Percentiles rank a stretch among this genome's conserved stretches.
These are phyloP conservation scores for Diaporthe citri DNA, from an alignment of 2,329 filamentous ascomycete species.

Conservation along the genomic window DNA sequence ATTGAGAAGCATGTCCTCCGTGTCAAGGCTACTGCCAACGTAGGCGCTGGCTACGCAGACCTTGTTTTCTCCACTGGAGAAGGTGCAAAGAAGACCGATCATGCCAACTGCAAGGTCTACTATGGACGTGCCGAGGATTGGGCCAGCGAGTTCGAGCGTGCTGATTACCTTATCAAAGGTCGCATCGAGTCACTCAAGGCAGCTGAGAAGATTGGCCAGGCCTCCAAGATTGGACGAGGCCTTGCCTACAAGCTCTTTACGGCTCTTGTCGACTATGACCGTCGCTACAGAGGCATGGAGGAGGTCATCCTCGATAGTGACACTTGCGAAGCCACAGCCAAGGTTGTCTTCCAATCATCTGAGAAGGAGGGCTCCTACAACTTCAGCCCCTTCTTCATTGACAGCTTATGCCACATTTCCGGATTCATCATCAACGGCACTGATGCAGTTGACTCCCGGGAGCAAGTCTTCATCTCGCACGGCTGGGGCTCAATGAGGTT, in stretches of 20 bases:
- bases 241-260: constrained; percentile 81
- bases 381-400: constrained; percentile 70
- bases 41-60: constrained; percentile 65
- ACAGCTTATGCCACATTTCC: constrained; percentile 69
- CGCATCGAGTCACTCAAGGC: constrained; percentile 70
- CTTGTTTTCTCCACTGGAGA: constrained; percentile 71
- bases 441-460: constrained; percentile 66
- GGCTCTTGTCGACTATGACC: constrained; percentile 68
- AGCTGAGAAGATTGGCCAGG: constrained; percentile 73
- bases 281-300: constrained; percentile 68
- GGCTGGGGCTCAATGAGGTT: constrained; percentile 69
- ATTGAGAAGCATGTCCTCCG: constrained; percentile 69
- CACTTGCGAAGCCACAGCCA: constrained; percentile 57
- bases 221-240: constrained; percentile 79
- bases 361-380: constrained; percentile 65
- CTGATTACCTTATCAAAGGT: constrained; percentile 76
- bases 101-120: constrained; percentile 72
- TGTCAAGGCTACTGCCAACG: constrained; percentile 71
- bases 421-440: constrained; percentile 73
- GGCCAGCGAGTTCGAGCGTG: constrained; percentile 75
- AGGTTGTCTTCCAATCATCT: constrained; percentile 60
- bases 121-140: constrained; percentile 72
- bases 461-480: constrained; percentile 70
- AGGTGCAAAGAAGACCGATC: constrained; percentile 69
- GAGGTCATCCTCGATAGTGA: constrained; percentile 67